Percentiles rank a stretch among this genome's conserved stretches.
Evolutionary conservation across 2,329 filamentous ascomycete species (phyloP).

Genomic region (Pyricularia grisea): DNA sequence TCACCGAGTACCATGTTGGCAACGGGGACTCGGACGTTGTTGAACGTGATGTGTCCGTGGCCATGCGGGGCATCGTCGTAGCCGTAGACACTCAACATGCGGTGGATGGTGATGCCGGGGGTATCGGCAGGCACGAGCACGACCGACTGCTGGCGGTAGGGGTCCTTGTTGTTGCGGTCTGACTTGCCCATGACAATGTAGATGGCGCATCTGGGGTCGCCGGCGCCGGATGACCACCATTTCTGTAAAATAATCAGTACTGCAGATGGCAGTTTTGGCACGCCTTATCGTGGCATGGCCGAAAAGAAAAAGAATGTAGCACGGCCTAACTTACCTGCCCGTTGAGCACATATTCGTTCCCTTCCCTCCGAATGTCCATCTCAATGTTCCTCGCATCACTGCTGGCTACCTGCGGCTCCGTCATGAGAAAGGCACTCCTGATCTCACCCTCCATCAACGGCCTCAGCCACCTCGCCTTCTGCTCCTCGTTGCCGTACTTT

Average conservation of each 20-base stretch:
- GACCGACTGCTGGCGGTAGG: slow-evolving; percentile 88
- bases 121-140: slow-evolving; percentile 75
- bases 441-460: slow-evolving; percentile 79
- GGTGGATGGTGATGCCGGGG: slow-evolving; percentile 82
- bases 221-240: slow-evolving; percentile 98
- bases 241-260: slow-evolving; percentile 46
- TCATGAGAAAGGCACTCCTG: slow-evolving; percentile 88
- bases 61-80: slow-evolving; percentile 98
- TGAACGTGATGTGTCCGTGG: slow-evolving; percentile 85
- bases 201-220: slow-evolving; percentile 83
- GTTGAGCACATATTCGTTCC: slow-evolving; percentile 84
- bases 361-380: slow-evolving; percentile 72
- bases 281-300: neutral
- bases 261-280: neutral
- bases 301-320: neutral
- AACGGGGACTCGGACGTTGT: slow-evolving; percentile 79
- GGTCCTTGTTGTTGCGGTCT: slow-evolving; percentile 62
- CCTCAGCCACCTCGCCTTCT: slow-evolving; percentile 76
- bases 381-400: slow-evolving; percentile 91
- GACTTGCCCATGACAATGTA: slow-evolving; percentile 97
- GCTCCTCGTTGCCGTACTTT: slow-evolving; percentile 77
- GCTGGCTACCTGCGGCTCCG: slow-evolving; percentile 78
- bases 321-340: slow-evolving; percentile 52
- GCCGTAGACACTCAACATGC: slow-evolving; percentile 90
- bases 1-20: slow-evolving; percentile 84